Conservation (phyloP, 1,284 basidiomycete species). For the Bondarzewia mesenterica region DNA sequence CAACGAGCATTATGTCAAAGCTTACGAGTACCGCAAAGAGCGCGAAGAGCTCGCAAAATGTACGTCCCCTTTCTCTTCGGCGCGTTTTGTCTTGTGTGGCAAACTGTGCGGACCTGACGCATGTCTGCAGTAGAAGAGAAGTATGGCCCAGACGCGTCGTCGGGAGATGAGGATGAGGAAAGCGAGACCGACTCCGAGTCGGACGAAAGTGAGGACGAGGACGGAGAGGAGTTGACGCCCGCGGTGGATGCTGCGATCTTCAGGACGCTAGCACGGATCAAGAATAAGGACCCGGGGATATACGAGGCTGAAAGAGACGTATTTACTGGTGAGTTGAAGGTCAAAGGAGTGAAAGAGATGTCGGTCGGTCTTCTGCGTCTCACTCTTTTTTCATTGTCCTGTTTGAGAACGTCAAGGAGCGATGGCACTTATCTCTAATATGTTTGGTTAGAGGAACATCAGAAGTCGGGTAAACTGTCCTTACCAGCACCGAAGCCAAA, state of each 20-base stretch:
- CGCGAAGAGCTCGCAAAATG: conserved; percentile 75
- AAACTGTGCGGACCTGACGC: too few relatives aligned
- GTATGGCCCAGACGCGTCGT: conserved; percentile 56
- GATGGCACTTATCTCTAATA: background rate
- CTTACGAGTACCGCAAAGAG: conserved; percentile 75
- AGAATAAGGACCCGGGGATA: conserved; percentile 76
- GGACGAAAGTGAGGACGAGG: conserved; percentile 87
- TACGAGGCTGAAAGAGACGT: conserved; percentile 69
- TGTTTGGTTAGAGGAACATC: conserved; percentile 51
- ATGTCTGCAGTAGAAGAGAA: conserved; percentile 69
- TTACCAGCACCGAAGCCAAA: conserved; percentile 23
- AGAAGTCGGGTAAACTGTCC: conserved; percentile 29
- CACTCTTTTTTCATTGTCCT: background rate
- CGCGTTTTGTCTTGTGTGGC: background rate
- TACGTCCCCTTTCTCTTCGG: conserved; percentile 37
- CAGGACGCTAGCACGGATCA: conserved; percentile 83
- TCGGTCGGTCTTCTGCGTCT: background rate
- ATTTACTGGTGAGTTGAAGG: conserved; percentile 53
- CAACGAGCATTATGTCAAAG: conserved; percentile 79
- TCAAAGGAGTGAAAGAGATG: too few relatives aligned
- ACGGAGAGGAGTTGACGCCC: conserved; percentile 92
- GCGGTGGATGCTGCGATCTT: conserved; percentile 93
- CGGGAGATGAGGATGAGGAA: conserved; percentile 38
- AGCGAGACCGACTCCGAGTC: conserved; percentile 63
- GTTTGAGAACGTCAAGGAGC: background rate